Evolutionary conservation across 2,329 filamentous ascomycete genomes (phyloP).

Genomic region (Colletotrichum sp.): DNA sequence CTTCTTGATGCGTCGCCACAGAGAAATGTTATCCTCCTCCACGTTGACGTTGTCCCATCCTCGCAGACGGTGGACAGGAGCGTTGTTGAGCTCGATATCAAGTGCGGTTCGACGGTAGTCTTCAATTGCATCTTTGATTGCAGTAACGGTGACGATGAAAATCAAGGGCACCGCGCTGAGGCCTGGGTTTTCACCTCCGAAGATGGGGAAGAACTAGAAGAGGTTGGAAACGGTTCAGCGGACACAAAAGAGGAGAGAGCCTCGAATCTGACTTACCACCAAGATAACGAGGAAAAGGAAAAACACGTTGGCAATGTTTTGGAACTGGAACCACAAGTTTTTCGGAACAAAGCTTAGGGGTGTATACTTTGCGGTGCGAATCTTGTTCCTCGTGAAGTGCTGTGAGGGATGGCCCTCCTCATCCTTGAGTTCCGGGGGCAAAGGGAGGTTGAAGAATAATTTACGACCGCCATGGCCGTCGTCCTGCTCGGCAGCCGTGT

Average conservation of each 20-base stretch:
- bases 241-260: background rate
- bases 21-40: slow-evolving; percentile 80
- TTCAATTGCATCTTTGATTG: slow-evolving; percentile 93
- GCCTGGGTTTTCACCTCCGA: slow-evolving; percentile 88
- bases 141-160: slow-evolving; percentile 86
- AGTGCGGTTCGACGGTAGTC: slow-evolving; percentile 91
- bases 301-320: slow-evolving; percentile 98
- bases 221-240: slow-evolving; percentile 10
- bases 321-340: slow-evolving; percentile 97
- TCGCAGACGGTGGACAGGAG: slow-evolving; percentile 86
- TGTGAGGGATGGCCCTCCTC: slow-evolving; percentile 77
- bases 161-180: slow-evolving; percentile 91
- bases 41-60: slow-evolving; percentile 96
- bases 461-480: slow-evolving; percentile 54
- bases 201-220: slow-evolving; percentile 89
- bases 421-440: slow-evolving; percentile 78
- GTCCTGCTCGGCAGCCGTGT: slow-evolving; percentile 35
- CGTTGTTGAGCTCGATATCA: slow-evolving; percentile 95
- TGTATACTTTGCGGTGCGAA: slow-evolving; percentile 97
- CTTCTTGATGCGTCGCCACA: slow-evolving; percentile 93
- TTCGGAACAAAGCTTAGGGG: slow-evolving; percentile 94
- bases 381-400: slow-evolving; percentile 89
- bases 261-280: slow-evolving; percentile 66
- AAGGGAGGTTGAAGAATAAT: slow-evolving; percentile 85
- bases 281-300: slow-evolving; percentile 97